Evolutionary conservation across 164 flowering plant genomes (phyloP), one percentile per base, ranked within the genome.

Genomic region (Litsea cubeba): DNA sequence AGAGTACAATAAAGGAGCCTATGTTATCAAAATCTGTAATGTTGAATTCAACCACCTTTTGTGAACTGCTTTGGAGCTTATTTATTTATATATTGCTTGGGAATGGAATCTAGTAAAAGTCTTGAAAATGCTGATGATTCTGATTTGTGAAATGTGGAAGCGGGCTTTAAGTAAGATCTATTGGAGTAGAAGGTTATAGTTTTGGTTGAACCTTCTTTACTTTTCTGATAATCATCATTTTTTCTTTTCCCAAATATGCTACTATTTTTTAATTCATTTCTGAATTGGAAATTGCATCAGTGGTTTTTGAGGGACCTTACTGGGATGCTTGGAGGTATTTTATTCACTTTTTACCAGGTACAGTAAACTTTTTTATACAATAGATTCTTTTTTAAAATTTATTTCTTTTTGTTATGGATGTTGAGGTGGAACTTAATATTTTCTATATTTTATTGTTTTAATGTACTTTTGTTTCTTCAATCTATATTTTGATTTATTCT

Each of bases 291-390:
- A 66, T 46, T 79, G 40, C 74, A 68, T 63, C 88, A 95, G 99
- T 95, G 99, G 99, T 95, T 95, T 80, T 78, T 95, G 86, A 88
- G 99, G 86, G 99, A 95, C 80, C 80, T 95, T 66, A 89, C 97
- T 57, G 99, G 99, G 81, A 95, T 95, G 99, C 90, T 95, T 77
- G 99, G 99, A 76, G 98, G 99, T 67, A 81, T 95, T 62, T 80
- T 94, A 62, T 95, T 95, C 88, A 95, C 99, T 58, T 93, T 87
- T 81, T 92, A 90, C 79, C 98, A 93, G 98, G 99, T 92, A 62
- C 3, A 5, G 5, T 54, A 5, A 54, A 54, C n/a, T 17, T 20
- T 66, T 26, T 40, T 8, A 5, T 40, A 40, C 2, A 8, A 40
- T 40, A 40, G 46, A 30, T 30, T 30, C 35, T 30, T 40, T 40